Evolutionary conservation across 306 rosid genomes (phyloP).

Genomic region (Pyrus betulifolia): DNA sequence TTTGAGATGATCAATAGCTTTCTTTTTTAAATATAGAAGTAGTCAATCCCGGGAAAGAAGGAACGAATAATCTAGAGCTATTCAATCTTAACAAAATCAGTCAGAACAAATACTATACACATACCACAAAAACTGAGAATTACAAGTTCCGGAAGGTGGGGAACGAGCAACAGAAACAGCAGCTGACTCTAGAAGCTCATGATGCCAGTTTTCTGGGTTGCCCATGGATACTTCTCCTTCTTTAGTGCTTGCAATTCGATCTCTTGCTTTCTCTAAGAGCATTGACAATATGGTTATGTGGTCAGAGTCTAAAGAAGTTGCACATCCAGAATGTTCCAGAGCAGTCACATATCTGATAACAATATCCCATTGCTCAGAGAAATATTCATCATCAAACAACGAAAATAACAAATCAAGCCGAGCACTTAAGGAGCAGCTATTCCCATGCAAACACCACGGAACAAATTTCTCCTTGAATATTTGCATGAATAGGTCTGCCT

Average conservation of each 20-base stretch:
- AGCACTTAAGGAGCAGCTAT: slow-evolving; percentile 45
- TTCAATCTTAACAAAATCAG: background rate
- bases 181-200: slow-evolving; percentile 59
- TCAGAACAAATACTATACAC: background rate
- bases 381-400: slow-evolving; percentile 69
- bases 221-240: slow-evolving; percentile 30
- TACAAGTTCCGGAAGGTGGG: slow-evolving; percentile 42
- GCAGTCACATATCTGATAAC: slow-evolving; percentile 49
- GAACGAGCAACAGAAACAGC: slow-evolving; percentile 58
- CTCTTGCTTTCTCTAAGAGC: slow-evolving; percentile 70
- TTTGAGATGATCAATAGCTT: background rate
- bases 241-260: slow-evolving; percentile 36
- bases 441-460: slow-evolving; percentile 76
- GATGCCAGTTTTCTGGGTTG: slow-evolving; percentile 57
- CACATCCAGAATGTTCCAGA: slow-evolving; percentile 36
- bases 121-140: slow-evolving; percentile 67
- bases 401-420: slow-evolving; percentile 71
- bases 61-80: background rate
- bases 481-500: slow-evolving; percentile 48
- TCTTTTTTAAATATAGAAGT: background rate
- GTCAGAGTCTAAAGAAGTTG: slow-evolving; percentile 35
- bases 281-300: slow-evolving; percentile 51
- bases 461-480: slow-evolving; percentile 66
- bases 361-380: slow-evolving; percentile 76
- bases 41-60: background rate